Conservation (phyloP, 345 rosid species). For the Eucalyptus decipiens region DNA sequence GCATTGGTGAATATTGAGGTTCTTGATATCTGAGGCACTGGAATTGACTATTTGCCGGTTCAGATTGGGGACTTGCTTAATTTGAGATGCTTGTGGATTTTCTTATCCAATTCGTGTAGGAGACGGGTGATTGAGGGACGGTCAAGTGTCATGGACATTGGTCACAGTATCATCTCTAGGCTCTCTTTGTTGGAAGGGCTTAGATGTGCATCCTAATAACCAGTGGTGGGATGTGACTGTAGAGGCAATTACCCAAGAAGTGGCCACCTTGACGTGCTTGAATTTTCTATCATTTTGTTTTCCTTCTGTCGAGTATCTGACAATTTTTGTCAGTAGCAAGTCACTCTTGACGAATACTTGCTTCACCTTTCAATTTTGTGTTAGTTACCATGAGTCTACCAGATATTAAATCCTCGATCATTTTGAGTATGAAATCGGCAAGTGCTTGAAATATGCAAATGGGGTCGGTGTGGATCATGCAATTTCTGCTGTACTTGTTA, state of each 20-base stretch:
- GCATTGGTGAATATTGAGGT: neutral
- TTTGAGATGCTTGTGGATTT: constrained; percentile 3
- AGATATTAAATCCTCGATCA: neutral
- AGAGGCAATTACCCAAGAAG: neutral
- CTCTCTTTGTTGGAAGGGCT: constrained; percentile 13
- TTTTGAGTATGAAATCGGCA: neutral
- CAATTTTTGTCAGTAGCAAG: neutral
- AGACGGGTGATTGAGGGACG: neutral
- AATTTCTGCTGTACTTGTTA: too few species aligned
- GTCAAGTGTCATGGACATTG: neutral
- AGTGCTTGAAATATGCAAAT: constrained; percentile 4
- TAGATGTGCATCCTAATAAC: neutral
- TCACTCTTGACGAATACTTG: neutral
- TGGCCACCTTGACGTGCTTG: constrained; percentile 3
- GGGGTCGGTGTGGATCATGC: neutral
- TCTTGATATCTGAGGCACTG: constrained; percentile 9
- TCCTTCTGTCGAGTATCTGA: neutral
- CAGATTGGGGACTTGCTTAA: neutral
- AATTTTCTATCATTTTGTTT: constrained; percentile 5
- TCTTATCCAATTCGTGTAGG: neutral
- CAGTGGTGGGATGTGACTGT: neutral
- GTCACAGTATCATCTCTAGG: constrained; percentile 1
- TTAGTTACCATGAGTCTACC: neutral
- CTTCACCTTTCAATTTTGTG: neutral
- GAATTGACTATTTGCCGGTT: neutral